Evolutionary conservation across 345 rosid genomes (phyloP).

Genomic region (Brassica nigra): DNA sequence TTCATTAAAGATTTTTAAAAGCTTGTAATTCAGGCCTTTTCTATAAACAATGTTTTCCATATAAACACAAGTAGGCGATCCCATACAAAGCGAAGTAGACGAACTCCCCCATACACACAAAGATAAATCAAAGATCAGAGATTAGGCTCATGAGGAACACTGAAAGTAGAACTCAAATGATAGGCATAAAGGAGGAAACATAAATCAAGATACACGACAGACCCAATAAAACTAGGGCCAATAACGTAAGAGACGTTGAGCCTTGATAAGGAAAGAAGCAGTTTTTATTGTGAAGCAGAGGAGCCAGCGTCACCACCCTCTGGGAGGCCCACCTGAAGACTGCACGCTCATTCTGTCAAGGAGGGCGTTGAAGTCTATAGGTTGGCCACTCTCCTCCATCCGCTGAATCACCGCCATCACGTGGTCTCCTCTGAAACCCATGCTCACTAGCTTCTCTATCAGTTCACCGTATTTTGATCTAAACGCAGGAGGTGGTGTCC

Average conservation of each 20-base stretch:
- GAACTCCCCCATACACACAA: not conserved
- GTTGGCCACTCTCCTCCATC: constrained; percentile 93
- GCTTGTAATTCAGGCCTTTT: not conserved
- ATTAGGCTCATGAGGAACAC: not conserved
- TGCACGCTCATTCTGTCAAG: constrained; percentile 77
- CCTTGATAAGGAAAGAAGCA: not conserved
- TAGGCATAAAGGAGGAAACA: not conserved
- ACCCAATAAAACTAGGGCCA: constrained; percentile 17
- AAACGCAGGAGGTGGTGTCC: constrained; percentile 55
- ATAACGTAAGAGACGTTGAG: not conserved
- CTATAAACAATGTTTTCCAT: not conserved
- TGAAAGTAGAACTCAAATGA: not conserved
- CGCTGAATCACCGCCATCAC: constrained; percentile 75
- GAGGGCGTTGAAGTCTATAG: constrained; percentile 79
- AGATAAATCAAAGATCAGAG: not conserved
- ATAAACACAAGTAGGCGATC: not conserved
- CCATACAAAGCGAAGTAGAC: not conserved
- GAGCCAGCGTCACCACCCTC: constrained; percentile 65
- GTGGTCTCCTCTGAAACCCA: constrained; percentile 93
- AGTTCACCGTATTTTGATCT: constrained; percentile 68
- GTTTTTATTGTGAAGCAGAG: constrained; percentile 14
- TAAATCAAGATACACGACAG: not conserved
- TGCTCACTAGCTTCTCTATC: constrained; percentile 80
- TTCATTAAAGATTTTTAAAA: not conserved
- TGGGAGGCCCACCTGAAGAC: constrained; percentile 63